Conservation (phyloP, 345 rosid genomes). For the Garcia nutans region DNA sequence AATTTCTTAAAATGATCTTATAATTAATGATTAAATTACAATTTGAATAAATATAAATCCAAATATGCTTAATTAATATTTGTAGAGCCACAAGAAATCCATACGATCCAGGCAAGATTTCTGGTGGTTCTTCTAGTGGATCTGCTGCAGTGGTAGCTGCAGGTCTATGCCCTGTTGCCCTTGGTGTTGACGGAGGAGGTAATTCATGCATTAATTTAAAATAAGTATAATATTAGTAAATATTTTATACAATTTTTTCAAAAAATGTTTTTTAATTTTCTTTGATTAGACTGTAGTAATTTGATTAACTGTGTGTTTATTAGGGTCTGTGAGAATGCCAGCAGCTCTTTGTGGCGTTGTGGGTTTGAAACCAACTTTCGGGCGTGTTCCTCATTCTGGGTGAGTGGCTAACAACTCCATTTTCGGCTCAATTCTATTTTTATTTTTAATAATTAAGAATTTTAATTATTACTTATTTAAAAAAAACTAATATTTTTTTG, state of each 20-base stretch:
- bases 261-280: too few species aligned
- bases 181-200: conserved; percentile 91
- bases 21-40: too few species aligned
- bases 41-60: too few species aligned
- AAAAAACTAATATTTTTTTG: too few species aligned
- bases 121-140: conserved; percentile 78
- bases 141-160: conserved; percentile 77
- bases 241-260: too few species aligned
- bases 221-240: too few species aligned
- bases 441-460: too few species aligned
- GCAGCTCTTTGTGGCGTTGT: conserved; percentile 76
- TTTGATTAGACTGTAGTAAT: too few species aligned
- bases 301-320: conserved; percentile 12
- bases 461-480: too few species aligned
- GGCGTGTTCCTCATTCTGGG: conserved; percentile 63
- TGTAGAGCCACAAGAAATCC: conserved; percentile 63
- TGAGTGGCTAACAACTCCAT: conserved; percentile 16
- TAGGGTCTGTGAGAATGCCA: conserved; percentile 77
- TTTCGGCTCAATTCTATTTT: too few species aligned
- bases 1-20: too few species aligned
- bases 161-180: conserved; percentile 72
- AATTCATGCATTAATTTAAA: background rate
- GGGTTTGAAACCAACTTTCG: conserved; percentile 76
- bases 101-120: conserved; percentile 40
- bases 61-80: background rate